Conservation (phyloP, 148 eudicot genomes). For the Mesembryanthemum crystallinum region DNA sequence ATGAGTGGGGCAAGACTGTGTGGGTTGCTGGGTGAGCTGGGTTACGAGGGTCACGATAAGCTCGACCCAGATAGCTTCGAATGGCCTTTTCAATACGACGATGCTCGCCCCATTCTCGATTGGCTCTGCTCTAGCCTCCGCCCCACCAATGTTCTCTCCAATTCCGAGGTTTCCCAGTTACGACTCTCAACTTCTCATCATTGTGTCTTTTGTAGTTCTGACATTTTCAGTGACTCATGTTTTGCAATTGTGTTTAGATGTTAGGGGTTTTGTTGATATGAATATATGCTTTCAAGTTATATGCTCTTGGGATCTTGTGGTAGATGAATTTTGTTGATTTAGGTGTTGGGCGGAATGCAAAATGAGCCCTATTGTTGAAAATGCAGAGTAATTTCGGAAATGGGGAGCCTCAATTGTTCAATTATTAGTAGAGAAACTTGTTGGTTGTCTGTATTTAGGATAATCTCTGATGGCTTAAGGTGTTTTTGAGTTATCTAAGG, state of each 20-base stretch:
- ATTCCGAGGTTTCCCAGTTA: constrained; percentile 80
- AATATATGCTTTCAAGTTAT: not conserved
- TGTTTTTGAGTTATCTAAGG: not conserved
- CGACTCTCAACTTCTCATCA: constrained; percentile 21
- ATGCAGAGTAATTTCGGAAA: not conserved
- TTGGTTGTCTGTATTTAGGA: not conserved
- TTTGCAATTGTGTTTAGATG: no score
- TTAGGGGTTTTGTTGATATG: not conserved
- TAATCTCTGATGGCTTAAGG: no score
- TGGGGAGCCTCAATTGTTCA: not conserved
- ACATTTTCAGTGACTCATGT: no score
- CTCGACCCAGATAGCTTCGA: constrained; percentile 94
- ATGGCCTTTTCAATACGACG: constrained; percentile 98
- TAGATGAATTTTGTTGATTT: not conserved
- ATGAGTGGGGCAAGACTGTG: constrained; percentile 84
- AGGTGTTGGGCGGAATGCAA: not conserved
- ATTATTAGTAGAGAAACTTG: not conserved
- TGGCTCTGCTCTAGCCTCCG: constrained; percentile 94
- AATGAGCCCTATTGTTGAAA: not conserved
- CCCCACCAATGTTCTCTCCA: constrained; percentile 89
- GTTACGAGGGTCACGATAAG: constrained; percentile 56
- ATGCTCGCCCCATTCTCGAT: constrained; percentile 81
- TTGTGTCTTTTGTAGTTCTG: not conserved
- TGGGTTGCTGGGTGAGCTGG: constrained; percentile 65
- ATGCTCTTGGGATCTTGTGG: not conserved